Conservation (phyloP, 192 early-diverging fungal genomes). For the Coemansia javaensis region DNA sequence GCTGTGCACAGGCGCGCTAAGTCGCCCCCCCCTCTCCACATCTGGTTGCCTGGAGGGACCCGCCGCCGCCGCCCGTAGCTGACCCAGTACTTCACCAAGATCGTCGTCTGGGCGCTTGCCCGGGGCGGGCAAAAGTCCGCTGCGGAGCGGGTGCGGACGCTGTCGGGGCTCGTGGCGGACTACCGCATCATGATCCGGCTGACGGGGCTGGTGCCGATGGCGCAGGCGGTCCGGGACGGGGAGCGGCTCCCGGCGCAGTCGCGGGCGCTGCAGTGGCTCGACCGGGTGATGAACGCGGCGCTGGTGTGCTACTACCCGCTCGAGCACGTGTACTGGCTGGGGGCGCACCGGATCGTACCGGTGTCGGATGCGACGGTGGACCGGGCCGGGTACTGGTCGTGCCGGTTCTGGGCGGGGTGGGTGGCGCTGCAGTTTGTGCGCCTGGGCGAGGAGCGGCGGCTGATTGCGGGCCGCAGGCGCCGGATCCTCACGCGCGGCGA, state of each 20-base stretch:
- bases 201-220: conserved; percentile 74
- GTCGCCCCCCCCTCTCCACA: too few species aligned
- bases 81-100: conserved; percentile 88
- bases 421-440: conserved; percentile 85
- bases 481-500: conserved; percentile 57
- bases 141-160: conserved; percentile 68
- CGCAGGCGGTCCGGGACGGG: conserved; percentile 77
- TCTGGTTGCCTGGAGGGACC: too few species aligned
- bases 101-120: conserved; percentile 75
- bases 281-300: conserved; percentile 81
- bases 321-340: conserved; percentile 95
- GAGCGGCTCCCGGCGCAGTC: conserved; percentile 73
- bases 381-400: conserved; percentile 84
- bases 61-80: too few species aligned
- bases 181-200: conserved; percentile 89
- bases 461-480: conserved; percentile 51
- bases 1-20: too few species aligned
- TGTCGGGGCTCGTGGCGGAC: conserved; percentile 83
- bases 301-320: conserved; percentile 92
- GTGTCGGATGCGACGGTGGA: conserved; percentile 69
- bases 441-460: conserved; percentile 63
- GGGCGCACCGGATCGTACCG: conserved; percentile 74
- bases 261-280: conserved; percentile 58
- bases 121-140: conserved; percentile 55
- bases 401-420: conserved; percentile 94